Evolutionary conservation across 2,329 filamentous ascomycete genomes (phyloP), one percentile per base, ranked within the genome.

Genomic region (Penicillium sp.): DNA sequence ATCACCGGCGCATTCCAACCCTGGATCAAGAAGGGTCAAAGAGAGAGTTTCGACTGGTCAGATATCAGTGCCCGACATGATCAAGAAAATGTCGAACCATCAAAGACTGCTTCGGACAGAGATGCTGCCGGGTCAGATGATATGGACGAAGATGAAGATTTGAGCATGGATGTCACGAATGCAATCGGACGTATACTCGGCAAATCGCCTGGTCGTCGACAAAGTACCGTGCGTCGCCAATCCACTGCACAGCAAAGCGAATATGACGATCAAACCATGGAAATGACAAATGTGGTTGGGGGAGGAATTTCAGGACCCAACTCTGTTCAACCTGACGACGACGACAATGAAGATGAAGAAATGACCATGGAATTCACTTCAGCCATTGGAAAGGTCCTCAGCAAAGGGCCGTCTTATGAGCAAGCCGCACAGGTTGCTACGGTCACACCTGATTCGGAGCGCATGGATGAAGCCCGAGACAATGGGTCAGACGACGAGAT

Each of bases 161-260:
- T 95, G 80, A 94, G 90, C 18, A 97, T 97, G 93, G 93, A 97
- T 62, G 90, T 97, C 7, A 97, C 93, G 2, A 85, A 84, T 48
- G 90, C 85, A 7, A 79, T 96, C 46, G 93, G 93, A 7, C 84
- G 87, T 3, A 97, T 97, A 47, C 72, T 96, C 17, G 75, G 80
- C 4, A 78, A 72, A 26, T 63, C 71, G 15, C 45, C 64, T 7
- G 59, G 56, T 52, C 68, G 51, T 55, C 56, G 68, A 46, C 54
- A 70, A 67, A 65, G 72, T 64, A 51, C 58, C 23, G 46, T 70
- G 73, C 66, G 73, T 74, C 68, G 80, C 75, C 68, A 73, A 32
- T 71, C 75, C 13, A 59, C 65, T 30, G 55, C 68, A 52, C 62
- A 72, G 24, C 70, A 78, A 51, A 75, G 77, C 4, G 78, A 78